Evolutionary conservation across 352 stramenopile genomes (phyloP).

Genomic region (Phytophthora pisi): DNA sequence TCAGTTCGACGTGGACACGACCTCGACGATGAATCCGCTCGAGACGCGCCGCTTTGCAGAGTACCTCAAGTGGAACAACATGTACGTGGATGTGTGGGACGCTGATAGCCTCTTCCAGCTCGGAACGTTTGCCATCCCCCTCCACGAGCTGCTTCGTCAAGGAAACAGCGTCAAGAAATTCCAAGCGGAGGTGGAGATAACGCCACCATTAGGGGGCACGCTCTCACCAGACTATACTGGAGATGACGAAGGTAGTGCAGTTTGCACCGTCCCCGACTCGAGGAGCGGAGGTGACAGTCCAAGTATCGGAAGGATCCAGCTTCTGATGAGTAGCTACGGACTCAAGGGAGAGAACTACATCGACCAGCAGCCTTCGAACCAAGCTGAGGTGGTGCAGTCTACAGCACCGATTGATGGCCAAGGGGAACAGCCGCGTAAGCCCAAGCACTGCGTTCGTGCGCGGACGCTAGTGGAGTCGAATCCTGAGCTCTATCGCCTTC

Average conservation of each 20-base stretch:
- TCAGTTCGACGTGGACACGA: conserved; percentile 83
- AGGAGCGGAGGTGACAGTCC: not conserved
- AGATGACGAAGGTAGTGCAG: conserved; percentile 17
- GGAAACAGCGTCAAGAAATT: conserved; percentile 90
- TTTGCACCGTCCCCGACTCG: conserved; percentile 21
- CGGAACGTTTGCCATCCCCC: conserved; percentile 81
- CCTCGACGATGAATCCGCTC: conserved; percentile 49
- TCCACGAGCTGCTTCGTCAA: conserved; percentile 91
- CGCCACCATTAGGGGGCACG: conserved; percentile 37
- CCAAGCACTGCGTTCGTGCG: conserved; percentile 77
- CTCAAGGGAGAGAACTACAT: conserved; percentile 54
- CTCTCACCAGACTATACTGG: conserved; percentile 5
- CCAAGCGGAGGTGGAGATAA: conserved; percentile 78
- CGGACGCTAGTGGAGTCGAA: conserved; percentile 76
- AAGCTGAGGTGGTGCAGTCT: not conserved
- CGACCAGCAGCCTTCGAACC: conserved; percentile 17
- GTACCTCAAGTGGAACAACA: conserved; percentile 85
- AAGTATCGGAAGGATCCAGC: conserved; percentile 66
- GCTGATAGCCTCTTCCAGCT: conserved; percentile 91
- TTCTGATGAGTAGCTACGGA: conserved; percentile 91
- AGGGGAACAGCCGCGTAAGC: conserved; percentile 8
- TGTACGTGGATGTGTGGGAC: conserved; percentile 95
- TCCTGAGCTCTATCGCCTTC: conserved; percentile 64
- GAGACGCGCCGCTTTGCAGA: conserved; percentile 83
- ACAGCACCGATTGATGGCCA: not conserved